Base-by-base conservation (phyloP, 2,329 filamentous ascomycete species). In the Sclerotiophoma versabilis region DNA sequence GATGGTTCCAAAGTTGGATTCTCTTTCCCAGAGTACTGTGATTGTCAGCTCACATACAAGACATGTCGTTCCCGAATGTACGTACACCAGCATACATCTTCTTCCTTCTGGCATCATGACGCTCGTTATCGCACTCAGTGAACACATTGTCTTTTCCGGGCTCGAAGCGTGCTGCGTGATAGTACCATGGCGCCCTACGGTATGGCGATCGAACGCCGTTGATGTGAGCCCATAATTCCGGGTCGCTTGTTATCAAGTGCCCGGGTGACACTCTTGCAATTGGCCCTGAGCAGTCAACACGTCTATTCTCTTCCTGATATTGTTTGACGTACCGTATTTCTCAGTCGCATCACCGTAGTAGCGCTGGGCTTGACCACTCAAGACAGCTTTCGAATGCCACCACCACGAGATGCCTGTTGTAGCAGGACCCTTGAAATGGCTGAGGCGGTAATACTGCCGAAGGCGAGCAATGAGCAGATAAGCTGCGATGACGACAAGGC, bases 131-230 rank as follows among this genome's bases (percentile, higher is more conserved):
- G 4, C 77, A 77, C 59, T 82, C 76, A 2, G 76, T 80, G 54
- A 86, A 84, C 27, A 85, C 73, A 49, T 82, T 84, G 61, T 85
- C 80, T 4, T 75, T 72, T n/a, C 80, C 76, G 0, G 82, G 80
- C 52, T 86, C 80, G 55, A 87, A 76, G 12, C 79, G 77, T 50
- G 81, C 75, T 4, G 76, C 79, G 36, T 71, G 64, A 51, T 77
- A 72, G 44, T 70, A 75, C 71, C 71, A 75, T 5, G 63, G 58
- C 12, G 68, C 61, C 27, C 77, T 72, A 41, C 68, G 76, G 41
- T 81, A 82, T 3, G 71, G 73, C 2, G 75, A 74, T 4, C 75
- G 65, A 8, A 75, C 73, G 2, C 63, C 42, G 69, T 76, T 66
- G 75, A 80, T 62, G 77, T 78, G 65, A 68, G 78, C 38, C 72